Base-by-base conservation (phyloP, 805 yeast genomes). In the Sungouiella thailandica region DNA sequence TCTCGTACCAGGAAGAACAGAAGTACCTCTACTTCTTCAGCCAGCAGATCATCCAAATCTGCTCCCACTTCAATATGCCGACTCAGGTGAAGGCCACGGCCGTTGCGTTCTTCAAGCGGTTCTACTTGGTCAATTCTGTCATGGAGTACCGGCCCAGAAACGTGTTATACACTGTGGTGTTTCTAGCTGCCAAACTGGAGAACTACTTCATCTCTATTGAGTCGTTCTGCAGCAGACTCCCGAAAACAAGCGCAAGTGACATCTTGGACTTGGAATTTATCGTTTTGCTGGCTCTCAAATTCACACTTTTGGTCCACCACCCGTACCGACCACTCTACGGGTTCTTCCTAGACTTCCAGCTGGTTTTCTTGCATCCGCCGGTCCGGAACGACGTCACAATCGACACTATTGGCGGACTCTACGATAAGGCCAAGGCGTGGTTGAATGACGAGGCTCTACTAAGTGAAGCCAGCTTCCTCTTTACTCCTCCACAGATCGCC, bases 401-500 rank as follows among this genome's bases (percentile, higher is more conserved):
- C 14, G 74, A 73, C 29, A 71, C 76, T 31, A 60, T 87, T 39
- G 90, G 93, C 1, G 65, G 66, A 29, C 68, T 78, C 28, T 84
- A 85, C 57, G 94, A 85, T 50, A 61, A 64, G 27, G 86, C 95
- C 8, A 76, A 82, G 46, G 70, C 65, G 18, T 60, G 78, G 56
- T 68, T 85, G 4, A 74, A 78, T 28, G 84, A 79, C 17, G 72
- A 85, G n/a, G 64, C 86, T 2, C 44, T 66, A 25, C 62, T 81
- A 23, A 78, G 90, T 13, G 96, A 93, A 53, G 89, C 76, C 3
- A 65, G 72, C 7, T 90, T 86, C 47, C 63, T 78, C 23, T 90
- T 63, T 59, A 80, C 97, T 0, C 99, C 99, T 1, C 96, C 97
- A 1, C 98, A 93, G 52, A 85, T 93, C 19, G 96, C 97, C 1